phyloP scores from a whole-genome alignment of 257 asterid genomes.

The Oldenlandia corymbosa region DNA sequence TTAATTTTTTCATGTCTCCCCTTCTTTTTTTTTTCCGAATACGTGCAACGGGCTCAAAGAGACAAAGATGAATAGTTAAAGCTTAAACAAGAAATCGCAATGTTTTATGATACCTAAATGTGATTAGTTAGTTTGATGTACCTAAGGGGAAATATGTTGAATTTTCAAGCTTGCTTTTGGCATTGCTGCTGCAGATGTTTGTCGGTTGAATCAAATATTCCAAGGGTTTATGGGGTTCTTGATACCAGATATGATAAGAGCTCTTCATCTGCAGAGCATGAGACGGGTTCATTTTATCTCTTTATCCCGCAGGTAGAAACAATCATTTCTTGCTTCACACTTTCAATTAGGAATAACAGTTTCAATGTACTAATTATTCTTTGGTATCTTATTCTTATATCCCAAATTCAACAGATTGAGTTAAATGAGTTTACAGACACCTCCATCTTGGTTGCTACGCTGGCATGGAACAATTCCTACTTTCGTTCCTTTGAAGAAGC shows the following conservation, averaged over 20 bases:
- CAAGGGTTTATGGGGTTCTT: constrained; percentile 72
- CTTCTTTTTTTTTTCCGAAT: background rate
- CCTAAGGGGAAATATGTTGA: no score
- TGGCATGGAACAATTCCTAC: constrained; percentile 71
- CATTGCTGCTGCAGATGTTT: constrained; percentile 44
- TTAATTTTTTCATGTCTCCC: background rate
- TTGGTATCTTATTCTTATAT: background rate
- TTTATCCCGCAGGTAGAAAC: constrained; percentile 68
- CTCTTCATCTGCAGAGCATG: constrained; percentile 39
- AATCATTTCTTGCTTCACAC: constrained; percentile 4
- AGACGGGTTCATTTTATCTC: constrained; percentile 56
- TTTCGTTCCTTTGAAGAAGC: constrained; percentile 54
- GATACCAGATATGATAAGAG: constrained; percentile 46
- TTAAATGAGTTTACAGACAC: constrained; percentile 62
- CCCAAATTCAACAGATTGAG: constrained; percentile 23
- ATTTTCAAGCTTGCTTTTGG: background rate
- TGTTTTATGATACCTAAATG: background rate
- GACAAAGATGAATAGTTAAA: no score
- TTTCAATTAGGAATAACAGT: background rate
- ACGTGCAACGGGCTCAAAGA: no score
- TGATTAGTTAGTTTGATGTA: no score
- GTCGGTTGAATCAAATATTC: constrained; percentile 53
- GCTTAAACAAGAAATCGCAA: background rate
- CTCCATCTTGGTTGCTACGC: constrained; percentile 49
- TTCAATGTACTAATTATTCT: background rate